phyloP scores from a whole-genome alignment of 371 early-diverging fungal species.

The Mucor indicus region DNA sequence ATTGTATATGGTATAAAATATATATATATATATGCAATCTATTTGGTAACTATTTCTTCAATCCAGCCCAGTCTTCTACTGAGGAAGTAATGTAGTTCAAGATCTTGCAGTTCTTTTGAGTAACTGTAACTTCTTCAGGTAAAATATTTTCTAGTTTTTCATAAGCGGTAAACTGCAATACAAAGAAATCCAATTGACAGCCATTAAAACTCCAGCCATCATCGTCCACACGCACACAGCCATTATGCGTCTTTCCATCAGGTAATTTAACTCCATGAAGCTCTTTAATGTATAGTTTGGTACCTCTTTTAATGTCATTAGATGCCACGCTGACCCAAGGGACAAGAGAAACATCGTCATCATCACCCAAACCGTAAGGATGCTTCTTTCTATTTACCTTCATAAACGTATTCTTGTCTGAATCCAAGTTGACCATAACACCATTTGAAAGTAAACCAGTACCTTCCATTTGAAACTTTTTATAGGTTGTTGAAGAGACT shows the following conservation, averaged over 20 bases:
- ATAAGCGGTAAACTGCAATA: conserved; percentile 20
- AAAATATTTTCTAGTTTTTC: conserved; percentile 7
- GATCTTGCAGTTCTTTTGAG: conserved; percentile 9
- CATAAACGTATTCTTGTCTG: conserved; percentile 9
- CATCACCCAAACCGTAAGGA: conserved; percentile 23
- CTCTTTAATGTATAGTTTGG: conserved; percentile 46
- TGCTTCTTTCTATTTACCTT: conserved; percentile 8
- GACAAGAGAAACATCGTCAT: conserved; percentile 23
- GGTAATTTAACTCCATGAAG: conserved; percentile 44
- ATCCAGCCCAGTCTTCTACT: conserved; percentile 23
- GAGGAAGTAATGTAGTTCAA: conserved; percentile 18
- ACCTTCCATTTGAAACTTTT: conserved; percentile 40
- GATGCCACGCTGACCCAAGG: conserved; percentile 46
- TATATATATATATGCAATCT: too few species aligned
- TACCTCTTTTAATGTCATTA: conserved; percentile 40
- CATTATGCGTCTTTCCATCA: conserved; percentile 45
- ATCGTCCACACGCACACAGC: conserved; percentile 51
- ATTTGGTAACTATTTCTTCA: background rate
- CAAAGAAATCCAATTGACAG: conserved; percentile 48
- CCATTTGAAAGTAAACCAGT: conserved; percentile 32
- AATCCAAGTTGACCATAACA: conserved; percentile 25
- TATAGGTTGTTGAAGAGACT: conserved; percentile 22
- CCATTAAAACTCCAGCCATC: conserved; percentile 52
- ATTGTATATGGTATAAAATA: too few species aligned
- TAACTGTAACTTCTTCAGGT: conserved; percentile 17